Base-by-base conservation (phyloP, 140 eudicot species). In the Flaveria floridana region DNA sequence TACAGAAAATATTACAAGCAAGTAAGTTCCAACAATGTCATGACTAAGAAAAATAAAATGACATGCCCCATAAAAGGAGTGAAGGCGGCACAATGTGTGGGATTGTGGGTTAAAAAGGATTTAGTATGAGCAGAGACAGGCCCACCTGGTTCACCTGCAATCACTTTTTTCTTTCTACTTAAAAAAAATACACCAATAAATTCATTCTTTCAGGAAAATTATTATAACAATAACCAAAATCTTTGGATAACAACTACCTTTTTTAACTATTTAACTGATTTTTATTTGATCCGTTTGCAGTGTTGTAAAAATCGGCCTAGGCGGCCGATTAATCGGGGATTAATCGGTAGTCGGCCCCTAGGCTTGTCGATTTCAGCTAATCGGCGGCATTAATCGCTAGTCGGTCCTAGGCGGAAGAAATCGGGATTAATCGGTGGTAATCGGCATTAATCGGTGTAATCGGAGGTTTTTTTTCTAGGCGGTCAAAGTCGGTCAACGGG, bases 11-110 rank as follows among this genome's bases (percentile, higher is more conserved):
- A 41, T 37, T 3, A 41, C 61, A 58, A 28, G 74, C 10, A 20
- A 71, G 46, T 12, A 18, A 53, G 48, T 58, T 71, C 3, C 44
- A 28, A 72, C 23, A 21, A 50, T 57, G 46, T 68, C 68, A 73
- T 46, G 66, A 74, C 25, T 58, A 74, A 68, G 16, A 20, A 46
- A 61, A 20, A 57, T 34, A 34, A 28, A 37, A 26, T 14, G 1
- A 13, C 18, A 67, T 25, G 75, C 56, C 63, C 80, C 18, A 1
- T 52, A 39, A n/a, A 53, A 66, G 39, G 47, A 66, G 68, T 57
- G 13, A 61, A 63, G 21, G 18, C 14, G 21, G 44, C 39, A 59
- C 41, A 0, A 21, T 25, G 39, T 10, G 41, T 25, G 66, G 39
- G 39, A 55, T 64, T 7, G 37, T 7, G 52, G 28, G 25, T 65